Conservation (phyloP, 495 filamentous ascomycete species). For the Penicillium coprophilum region DNA sequence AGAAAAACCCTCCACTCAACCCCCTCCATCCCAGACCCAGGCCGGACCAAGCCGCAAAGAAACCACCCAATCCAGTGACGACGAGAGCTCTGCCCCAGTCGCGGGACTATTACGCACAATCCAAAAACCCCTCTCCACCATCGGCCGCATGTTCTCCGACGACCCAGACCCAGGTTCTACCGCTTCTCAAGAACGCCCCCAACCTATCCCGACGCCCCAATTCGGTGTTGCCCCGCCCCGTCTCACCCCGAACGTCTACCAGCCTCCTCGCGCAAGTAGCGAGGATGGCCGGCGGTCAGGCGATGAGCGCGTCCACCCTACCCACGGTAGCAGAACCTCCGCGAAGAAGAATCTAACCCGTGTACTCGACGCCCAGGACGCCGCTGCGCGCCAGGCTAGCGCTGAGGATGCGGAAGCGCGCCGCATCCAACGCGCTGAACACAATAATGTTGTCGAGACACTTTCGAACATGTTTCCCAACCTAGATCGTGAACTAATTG, state of each 20-base stretch:
- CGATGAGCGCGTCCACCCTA: constrained; percentile 38
- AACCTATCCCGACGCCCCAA: constrained; percentile 59
- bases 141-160: constrained; percentile 97
- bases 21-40: constrained; percentile 43
- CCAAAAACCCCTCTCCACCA: constrained; percentile 85
- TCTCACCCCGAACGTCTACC: constrained; percentile 56
- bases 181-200: constrained; percentile 37
- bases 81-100: constrained; percentile 72
- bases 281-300: constrained; percentile 44
- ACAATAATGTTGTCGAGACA: constrained; percentile 87
- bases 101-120: constrained; percentile 87
- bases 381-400: constrained; percentile 89
- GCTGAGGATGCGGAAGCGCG: constrained; percentile 89
- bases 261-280: constrained; percentile 47
- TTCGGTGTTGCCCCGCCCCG: constrained; percentile 54
- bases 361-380: constrained; percentile 68
- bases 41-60: constrained; percentile 43
- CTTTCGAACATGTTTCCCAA: constrained; percentile 91
- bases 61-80: constrained; percentile 46
- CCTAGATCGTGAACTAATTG: constrained; percentile 85
- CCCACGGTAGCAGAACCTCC: constrained; percentile 18
- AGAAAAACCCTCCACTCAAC: constrained; percentile 49
- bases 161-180: constrained; percentile 45
- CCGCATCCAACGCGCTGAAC: constrained; percentile 79
- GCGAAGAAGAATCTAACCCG: constrained; percentile 32